Percentiles rank a stretch among this genome's conserved stretches.
Evolutionary conservation across 495 filamentous ascomycete genomes (phyloP).

Genomic region (Tirmania nivea): DNA sequence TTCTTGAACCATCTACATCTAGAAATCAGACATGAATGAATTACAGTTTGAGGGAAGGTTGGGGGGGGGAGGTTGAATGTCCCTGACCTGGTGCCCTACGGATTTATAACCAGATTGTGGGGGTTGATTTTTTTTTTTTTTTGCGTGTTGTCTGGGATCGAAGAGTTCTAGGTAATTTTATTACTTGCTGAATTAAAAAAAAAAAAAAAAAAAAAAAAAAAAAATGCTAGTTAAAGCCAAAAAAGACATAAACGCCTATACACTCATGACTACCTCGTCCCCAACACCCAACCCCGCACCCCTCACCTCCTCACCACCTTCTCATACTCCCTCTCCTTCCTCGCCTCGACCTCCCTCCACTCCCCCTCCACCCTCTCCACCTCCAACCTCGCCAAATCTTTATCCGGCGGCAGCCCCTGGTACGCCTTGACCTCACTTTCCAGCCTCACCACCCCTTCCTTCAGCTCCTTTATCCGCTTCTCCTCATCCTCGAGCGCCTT

Average conservation of each 20-base stretch:
- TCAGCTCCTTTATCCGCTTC: conserved; percentile 30
- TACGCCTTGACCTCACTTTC: conserved; percentile 38
- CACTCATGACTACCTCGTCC: too few relatives aligned
- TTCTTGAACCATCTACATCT: too few relatives aligned
- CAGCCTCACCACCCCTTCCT: conserved; percentile 31
- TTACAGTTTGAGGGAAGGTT: too few relatives aligned
- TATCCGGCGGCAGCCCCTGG: conserved; percentile 46
- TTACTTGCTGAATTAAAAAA: too few relatives aligned
- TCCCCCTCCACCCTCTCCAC: conserved; percentile 42
- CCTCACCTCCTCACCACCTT: conserved; percentile 12
- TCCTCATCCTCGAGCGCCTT: conserved; percentile 31
- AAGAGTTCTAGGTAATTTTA: too few relatives aligned
- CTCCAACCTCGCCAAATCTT: conserved; percentile 39
- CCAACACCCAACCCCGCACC: not conserved
- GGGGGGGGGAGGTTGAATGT: too few relatives aligned
- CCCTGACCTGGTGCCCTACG: too few relatives aligned
- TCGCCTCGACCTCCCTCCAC: conserved; percentile 31
- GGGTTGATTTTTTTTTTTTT: too few relatives aligned
- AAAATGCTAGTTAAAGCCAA: not conserved
- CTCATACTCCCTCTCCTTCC: conserved; percentile 51
- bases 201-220: not conserved
- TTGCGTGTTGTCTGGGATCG: too few relatives aligned
- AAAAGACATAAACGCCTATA: not conserved
- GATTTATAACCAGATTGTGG: too few relatives aligned
- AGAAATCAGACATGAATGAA: too few relatives aligned